Evolutionary conservation across 1,284 basidiomycete species (phyloP), one percentile per base, ranked within the genome.

Genomic region (Heliocybe sulcata): DNA sequence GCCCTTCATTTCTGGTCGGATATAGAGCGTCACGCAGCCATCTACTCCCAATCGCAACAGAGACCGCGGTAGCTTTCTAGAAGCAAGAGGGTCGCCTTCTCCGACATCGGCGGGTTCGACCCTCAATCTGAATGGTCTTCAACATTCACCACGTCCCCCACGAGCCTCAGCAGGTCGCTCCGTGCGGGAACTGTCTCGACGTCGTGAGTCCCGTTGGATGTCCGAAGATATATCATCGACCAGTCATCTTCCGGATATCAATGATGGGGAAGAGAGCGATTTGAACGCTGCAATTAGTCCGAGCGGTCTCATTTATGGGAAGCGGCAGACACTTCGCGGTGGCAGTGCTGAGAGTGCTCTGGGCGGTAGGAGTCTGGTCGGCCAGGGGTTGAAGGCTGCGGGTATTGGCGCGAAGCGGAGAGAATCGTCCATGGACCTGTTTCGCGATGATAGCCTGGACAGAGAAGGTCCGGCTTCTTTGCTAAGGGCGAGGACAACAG

Each of bases 341-440:
- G 86, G 85, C 1, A 86, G 82, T 63, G 81, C 80, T 10, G 88
- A 89, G 65, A 84, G 79, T 64, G 73, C 79, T 12, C 67, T 86
- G 47, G 70, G 69, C 11, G 71, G 77, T 12, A 69, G 83, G 54
- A 84, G 80, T 61, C 67, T 90, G 10, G 67, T 87, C 8, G 79
- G 84, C 1, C 85, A 89, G 66, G 81, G 83, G n/a, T 65, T 90
- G 54, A 76, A 82, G 54, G 85, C 87, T 2, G 87, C 88, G 1
- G 89, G 88, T 4, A 71, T 90, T 55, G 64, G 64, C n/a, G 70
- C 68, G 60, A 77, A 71, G 55, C 63, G 69, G 35, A 66, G 65
- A 45, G 68, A 71, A 31, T 52, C 52, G 9, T 59, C 60, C 6
- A 72, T 72, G 23, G 77, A 78, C 54, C 63, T 75, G 10, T 80